A percentile compares a stretch with the other conserved stretches of the same genome.
phyloP scores from a whole-genome alignment of 2,329 filamentous ascomycete genomes.

The Diaporthe sp. region DNA sequence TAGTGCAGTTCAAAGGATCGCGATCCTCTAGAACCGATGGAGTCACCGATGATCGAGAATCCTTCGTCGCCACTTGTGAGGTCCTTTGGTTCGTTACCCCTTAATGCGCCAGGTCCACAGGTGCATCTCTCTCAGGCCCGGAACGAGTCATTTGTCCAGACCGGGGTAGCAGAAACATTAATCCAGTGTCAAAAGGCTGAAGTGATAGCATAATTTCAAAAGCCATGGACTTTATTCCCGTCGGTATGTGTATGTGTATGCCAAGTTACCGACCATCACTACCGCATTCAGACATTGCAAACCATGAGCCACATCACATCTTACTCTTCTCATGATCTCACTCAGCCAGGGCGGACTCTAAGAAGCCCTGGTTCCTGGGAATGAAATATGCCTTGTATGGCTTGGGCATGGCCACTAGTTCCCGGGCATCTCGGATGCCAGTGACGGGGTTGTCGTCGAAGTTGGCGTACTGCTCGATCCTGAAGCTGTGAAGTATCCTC shows the following conservation, averaged over 20 bases:
- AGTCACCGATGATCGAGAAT: neutral
- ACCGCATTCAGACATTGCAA: neutral
- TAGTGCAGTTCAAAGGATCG: neutral
- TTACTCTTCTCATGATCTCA: neutral
- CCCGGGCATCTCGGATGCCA: neutral
- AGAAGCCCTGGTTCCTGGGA: neutral
- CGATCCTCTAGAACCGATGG: neutral
- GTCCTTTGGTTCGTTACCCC: neutral
- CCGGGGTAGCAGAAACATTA: neutral
- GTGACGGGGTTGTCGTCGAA: neutral
- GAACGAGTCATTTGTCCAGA: neutral
- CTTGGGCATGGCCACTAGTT: conserved; percentile 9
- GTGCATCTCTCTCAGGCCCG: neutral
- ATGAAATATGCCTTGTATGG: conserved; percentile 8
- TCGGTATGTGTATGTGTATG: neutral
- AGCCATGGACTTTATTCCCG: no score
- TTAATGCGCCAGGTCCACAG: neutral
- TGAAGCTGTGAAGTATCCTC: conserved; percentile 17
- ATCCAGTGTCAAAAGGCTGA: neutral
- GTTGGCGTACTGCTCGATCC: neutral
- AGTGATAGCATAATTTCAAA: neutral
- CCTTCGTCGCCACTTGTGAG: neutral
- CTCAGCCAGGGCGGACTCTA: neutral
- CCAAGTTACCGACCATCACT: neutral
- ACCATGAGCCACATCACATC: neutral